Base-by-base conservation (phyloP, 768 basidiomycete species). In the Leucosporidium creatinivorum region DNA sequence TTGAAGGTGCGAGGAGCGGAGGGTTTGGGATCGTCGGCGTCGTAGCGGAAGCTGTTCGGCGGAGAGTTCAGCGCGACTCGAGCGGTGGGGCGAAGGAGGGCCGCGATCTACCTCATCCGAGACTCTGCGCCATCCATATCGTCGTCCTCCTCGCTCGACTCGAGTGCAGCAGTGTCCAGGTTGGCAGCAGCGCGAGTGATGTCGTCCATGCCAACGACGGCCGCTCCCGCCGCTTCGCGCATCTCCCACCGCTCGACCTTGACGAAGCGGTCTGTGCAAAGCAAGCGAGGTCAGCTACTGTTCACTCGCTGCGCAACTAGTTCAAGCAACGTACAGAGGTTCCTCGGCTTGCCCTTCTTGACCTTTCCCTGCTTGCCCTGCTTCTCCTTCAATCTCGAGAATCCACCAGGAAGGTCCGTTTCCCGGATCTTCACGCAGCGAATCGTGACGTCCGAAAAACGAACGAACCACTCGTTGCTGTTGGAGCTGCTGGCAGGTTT, bases 361-460 rank as follows among this genome's bases (percentile, higher is more conserved):
- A 73, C 50, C 67, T 73, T 69, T 21, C 70, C 70, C 21, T 71
- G 70, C 58, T 62, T 67, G 26, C 67, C 70, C 28, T 62, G 36
- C 51, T 68, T 68, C 62, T 71, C 69, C 52, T 71, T 71, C 15
- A 61, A 58, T 9, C 70, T 49, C 4, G 72, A 73, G 62, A 71
- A 71, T 25, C 61, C 56, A 0, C 65, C 60, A 3, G 69, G 61
- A 26, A 65, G 50, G 44, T 70, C 88, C 0, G 96, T 99, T 10
- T 87, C 87, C 15, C 96, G 94, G 3, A 87, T 89, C 62, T 90
- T 83, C 74, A 93, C 90, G 77, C 93, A 98, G 56, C 92, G 84
- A 48, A 99, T 79, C 8, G 92, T 87, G 56, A 99, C 94, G 75
- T 99, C 96, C 64, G 93, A 93, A 81, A 99, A 97, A 19, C 87